Evolutionary conservation across 805 yeast genomes (phyloP).

Genomic region (Kazachstania taianensis): DNA sequence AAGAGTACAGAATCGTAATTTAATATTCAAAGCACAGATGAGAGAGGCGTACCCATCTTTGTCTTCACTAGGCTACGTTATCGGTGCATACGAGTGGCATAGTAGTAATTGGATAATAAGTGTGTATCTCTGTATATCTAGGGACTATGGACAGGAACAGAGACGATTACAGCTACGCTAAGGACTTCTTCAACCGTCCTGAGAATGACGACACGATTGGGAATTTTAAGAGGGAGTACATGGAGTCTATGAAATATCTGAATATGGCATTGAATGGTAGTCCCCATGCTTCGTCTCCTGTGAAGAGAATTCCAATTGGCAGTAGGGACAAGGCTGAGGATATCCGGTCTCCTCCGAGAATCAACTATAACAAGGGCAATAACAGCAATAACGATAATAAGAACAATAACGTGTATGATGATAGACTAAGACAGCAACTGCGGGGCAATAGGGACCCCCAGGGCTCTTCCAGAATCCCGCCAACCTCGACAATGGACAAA

Average conservation of each 20-base stretch:
- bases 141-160: not conserved
- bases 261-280: conserved; percentile 1
- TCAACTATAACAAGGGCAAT: not conserved
- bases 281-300: not conserved
- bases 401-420: conserved; percentile 3
- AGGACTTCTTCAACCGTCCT: conserved; percentile 14
- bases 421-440: conserved; percentile 7
- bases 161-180: conserved; percentile 5
- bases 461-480: not conserved
- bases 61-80: too few relatives aligned
- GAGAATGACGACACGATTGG: conserved; percentile 26
- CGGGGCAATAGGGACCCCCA: not conserved
- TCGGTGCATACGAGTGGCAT: too few relatives aligned
- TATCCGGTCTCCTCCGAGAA: conserved; percentile 1
- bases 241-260: conserved; percentile 20
- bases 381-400: not conserved
- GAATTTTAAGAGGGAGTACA: conserved; percentile 21
- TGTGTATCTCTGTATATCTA: too few relatives aligned
- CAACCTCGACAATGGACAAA: not conserved
- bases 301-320: not conserved
- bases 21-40: too few relatives aligned
- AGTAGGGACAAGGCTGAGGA: not conserved
- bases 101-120: too few relatives aligned
- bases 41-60: too few relatives aligned
- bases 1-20: too few relatives aligned